Percentiles rank a stretch among this genome's conserved stretches.
Conservation (phyloP, 441 rosid species). For the Pelargonium myrrhifolium region DNA sequence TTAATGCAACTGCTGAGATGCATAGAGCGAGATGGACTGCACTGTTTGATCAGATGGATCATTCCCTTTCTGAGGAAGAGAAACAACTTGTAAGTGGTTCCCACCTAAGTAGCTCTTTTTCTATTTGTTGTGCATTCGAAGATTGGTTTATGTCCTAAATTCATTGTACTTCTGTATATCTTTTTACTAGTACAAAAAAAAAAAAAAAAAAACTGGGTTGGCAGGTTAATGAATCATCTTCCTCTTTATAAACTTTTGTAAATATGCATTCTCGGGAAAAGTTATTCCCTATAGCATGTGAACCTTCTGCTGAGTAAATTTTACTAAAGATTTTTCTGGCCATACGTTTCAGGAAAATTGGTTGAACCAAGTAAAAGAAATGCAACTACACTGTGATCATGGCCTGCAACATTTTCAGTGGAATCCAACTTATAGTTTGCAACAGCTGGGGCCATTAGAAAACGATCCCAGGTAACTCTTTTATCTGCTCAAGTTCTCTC, state of each 20-base stretch:
- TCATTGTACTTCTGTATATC: neutral
- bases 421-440: neutral
- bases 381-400: constrained; percentile 23
- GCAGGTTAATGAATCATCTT: neutral
- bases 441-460: constrained; percentile 15
- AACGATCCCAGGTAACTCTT: constrained; percentile 13
- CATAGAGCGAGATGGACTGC: constrained; percentile 65
- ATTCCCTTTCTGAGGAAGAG: constrained; percentile 69
- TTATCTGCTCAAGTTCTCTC: neutral
- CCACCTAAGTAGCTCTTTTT: neutral
- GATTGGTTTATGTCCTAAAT: neutral
- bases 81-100: constrained; percentile 57
- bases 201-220: neutral
- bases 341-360: constrained; percentile 16
- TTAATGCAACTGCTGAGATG: constrained; percentile 32
- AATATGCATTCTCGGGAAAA: neutral
- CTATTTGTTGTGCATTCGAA: neutral
- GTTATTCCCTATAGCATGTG: neutral
- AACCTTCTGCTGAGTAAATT: neutral
- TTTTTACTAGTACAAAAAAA: too few species aligned
- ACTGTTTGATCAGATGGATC: constrained; percentile 72
- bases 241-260: neutral
- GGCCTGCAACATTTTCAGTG: constrained; percentile 17
- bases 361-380: constrained; percentile 23
- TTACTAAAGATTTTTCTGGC: neutral